Conservation (phyloP, 495 filamentous ascomycete genomes). For the Melanomma pulvis-pyrius region DNA sequence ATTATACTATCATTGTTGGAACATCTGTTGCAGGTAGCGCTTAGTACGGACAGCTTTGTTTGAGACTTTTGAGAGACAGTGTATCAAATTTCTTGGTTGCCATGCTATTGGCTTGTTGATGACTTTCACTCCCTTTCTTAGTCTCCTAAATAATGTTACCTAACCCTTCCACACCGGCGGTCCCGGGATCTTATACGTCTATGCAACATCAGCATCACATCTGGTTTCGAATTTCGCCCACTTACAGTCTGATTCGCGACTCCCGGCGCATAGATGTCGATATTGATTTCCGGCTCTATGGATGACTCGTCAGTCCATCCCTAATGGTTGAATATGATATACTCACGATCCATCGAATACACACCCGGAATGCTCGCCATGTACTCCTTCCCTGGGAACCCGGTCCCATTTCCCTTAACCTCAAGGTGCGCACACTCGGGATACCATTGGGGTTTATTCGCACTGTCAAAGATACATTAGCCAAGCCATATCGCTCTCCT, state of each 20-base stretch:
- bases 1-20: too few species aligned
- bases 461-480: slow-evolving; percentile 1
- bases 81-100: too few species aligned
- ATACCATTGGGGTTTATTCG: slow-evolving; percentile 34
- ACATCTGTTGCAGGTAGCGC: too few species aligned
- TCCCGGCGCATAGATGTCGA: slow-evolving; percentile 27
- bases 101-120: too few species aligned
- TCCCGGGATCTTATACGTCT: slow-evolving; percentile 31
- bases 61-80: too few species aligned
- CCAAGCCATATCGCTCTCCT: too few species aligned
- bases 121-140: too few species aligned
- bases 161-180: slow-evolving; percentile 25
- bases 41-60: too few species aligned
- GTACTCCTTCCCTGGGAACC: slow-evolving; percentile 22
- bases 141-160: too few species aligned
- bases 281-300: slow-evolving; percentile 35
- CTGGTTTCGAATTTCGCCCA: background rate
- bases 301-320: slow-evolving; percentile 6
- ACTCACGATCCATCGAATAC: slow-evolving; percentile 33
- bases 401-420: slow-evolving; percentile 20
- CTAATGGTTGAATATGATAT: background rate
- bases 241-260: slow-evolving; percentile 27
- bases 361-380: slow-evolving; percentile 35
- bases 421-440: slow-evolving; percentile 30
- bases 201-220: slow-evolving; percentile 4